A percentile compares a stretch with the other conserved stretches of the same genome.
phyloP scores from a whole-genome alignment of 2,329 filamentous ascomycete genomes.

The Ceratocystis smalleyi region DNA sequence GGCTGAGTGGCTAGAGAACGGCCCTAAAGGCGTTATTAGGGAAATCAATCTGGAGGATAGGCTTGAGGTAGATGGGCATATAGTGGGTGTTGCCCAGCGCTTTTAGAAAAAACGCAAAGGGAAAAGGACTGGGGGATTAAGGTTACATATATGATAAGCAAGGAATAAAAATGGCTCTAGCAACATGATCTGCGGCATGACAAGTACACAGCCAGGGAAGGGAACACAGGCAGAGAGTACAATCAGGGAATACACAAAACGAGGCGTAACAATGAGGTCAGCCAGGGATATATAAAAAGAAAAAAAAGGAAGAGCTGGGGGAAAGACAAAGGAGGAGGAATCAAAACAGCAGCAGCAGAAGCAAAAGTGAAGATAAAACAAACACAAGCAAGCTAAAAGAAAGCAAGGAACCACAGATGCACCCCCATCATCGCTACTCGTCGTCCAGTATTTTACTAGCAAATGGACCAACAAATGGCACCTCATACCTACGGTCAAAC shows the following conservation, averaged over 20 bases:
- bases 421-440: conserved; percentile 33
- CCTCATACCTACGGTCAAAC: conserved; percentile 50
- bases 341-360: no score
- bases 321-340: background rate
- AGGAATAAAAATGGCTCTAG: background rate
- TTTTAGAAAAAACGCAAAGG: background rate
- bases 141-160: background rate
- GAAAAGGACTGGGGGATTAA: background rate
- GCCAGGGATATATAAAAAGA: background rate
- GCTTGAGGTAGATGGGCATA: conserved; percentile 33
- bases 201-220: background rate
- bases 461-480: conserved; percentile 71
- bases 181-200: background rate
- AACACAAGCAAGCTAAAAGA: background rate
- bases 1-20: conserved; percentile 52
- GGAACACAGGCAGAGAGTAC: background rate
- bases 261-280: background rate
- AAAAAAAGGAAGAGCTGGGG: background rate
- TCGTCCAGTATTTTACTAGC: conserved; percentile 86
- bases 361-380: background rate
- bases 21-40: conserved; percentile 29
- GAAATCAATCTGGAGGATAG: conserved; percentile 37
- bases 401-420: background rate
- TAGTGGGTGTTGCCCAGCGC: conserved; percentile 28
- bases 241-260: background rate